These are phyloP conservation scores for Aureobasidium zeae DNA, from an alignment of 2,329 filamentous ascomycete species.

Conservation along the genomic window DNA sequence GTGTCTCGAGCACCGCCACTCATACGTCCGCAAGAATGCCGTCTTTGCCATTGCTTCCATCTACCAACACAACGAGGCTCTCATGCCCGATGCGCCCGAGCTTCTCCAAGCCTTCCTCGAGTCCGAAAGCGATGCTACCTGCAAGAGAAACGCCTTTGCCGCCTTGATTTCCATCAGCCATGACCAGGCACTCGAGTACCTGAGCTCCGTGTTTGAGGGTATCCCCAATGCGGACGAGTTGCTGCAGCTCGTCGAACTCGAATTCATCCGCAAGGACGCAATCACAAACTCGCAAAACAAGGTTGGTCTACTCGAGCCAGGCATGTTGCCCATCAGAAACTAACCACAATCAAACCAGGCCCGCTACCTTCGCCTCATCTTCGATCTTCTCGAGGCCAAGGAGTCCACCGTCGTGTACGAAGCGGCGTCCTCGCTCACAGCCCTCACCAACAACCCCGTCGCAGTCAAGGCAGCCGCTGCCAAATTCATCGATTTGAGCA, in stretches of 20 bases:
- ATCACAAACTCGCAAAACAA: constrained; percentile 90
- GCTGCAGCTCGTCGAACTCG: constrained; percentile 83
- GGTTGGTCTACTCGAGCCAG: constrained; percentile 43
- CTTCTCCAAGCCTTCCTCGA: constrained; percentile 84
- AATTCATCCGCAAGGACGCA: constrained; percentile 98
- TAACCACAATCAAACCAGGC: constrained; percentile 43
- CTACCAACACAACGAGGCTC: constrained; percentile 75
- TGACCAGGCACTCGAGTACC: constrained; percentile 79
- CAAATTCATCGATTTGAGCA: constrained; percentile 94
- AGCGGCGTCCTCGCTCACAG: constrained; percentile 87
- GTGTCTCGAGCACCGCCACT: constrained; percentile 92
- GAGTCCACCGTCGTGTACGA: constrained; percentile 96
- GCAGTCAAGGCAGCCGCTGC: constrained; percentile 92
- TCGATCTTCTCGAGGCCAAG: constrained; percentile 86
- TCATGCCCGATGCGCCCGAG: constrained; percentile 93
- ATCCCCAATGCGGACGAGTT: constrained; percentile 92
- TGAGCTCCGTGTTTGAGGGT: constrained; percentile 82
- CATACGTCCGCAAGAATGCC: constrained; percentile 96
- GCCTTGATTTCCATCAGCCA: constrained; percentile 86
- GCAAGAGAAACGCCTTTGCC: constrained; percentile 95
- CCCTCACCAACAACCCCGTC: constrained; percentile 90
- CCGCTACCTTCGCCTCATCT: constrained; percentile 86
- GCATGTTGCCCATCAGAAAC: too few species aligned
- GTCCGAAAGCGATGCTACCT: constrained; percentile 83
- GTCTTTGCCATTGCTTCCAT: constrained; percentile 93